These are phyloP conservation scores for Leptomonas seymouri DNA, from an alignment of 208 protist species.

Conservation along the genomic window DNA sequence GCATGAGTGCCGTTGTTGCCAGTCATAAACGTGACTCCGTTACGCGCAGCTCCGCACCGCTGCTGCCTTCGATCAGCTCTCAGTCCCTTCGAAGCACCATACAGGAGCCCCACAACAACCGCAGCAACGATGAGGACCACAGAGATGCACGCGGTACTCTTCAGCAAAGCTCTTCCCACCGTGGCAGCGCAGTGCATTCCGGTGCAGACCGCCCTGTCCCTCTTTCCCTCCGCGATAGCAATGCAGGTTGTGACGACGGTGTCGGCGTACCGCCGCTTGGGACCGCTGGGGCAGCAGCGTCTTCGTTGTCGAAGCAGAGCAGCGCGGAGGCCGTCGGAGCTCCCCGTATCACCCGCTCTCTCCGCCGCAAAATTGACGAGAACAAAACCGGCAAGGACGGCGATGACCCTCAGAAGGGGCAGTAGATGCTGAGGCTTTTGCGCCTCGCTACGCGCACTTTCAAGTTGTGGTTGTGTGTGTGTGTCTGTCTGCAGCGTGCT, in stretches of 20 bases:
- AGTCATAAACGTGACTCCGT: too few relatives aligned
- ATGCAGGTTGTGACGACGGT: neutral
- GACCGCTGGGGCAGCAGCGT: neutral
- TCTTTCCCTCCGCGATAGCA: conserved; percentile 19
- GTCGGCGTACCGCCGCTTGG: neutral
- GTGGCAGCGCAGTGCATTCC: neutral
- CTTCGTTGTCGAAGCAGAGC: neutral
- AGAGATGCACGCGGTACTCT: too few relatives aligned
- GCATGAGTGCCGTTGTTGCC: too few relatives aligned
- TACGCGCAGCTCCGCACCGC: neutral
- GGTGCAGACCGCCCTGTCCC: conserved; percentile 25
- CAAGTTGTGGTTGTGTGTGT: too few relatives aligned
- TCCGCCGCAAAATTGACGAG: conserved; percentile 42
- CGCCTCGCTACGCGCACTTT: too few relatives aligned
- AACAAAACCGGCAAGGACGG: conserved; percentile 16
- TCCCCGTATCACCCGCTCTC: conserved; percentile 32
- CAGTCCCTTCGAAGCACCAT: neutral
- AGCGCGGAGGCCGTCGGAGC: conserved; percentile 2
- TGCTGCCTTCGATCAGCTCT: neutral
- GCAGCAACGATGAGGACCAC: too few relatives aligned
- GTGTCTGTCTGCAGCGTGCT: too few relatives aligned
- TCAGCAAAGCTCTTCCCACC: too few relatives aligned
- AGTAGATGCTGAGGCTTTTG: too few relatives aligned
- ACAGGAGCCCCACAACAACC: neutral
- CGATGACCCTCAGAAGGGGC: neutral